These are phyloP conservation scores for Trichocladium uniseriatum DNA, from an alignment of 495 filamentous ascomycete genomes.

Conservation along the genomic window DNA sequence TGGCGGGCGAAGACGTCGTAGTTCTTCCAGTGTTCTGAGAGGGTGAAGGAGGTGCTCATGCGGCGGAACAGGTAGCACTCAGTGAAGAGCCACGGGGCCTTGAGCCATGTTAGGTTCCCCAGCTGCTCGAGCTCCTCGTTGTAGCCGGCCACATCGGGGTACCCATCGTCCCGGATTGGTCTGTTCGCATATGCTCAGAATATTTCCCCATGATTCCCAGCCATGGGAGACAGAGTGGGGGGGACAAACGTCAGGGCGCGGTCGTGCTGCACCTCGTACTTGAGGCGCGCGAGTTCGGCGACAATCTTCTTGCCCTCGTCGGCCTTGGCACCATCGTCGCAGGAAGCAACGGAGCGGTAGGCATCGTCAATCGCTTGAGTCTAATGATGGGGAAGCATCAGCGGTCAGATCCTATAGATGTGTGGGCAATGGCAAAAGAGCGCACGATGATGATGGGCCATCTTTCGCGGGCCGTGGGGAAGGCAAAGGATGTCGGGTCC, in stretches of 20 bases:
- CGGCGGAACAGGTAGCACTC: slow-evolving; percentile 96
- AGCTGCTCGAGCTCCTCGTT: slow-evolving; percentile 75
- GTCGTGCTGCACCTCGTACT: slow-evolving; percentile 94
- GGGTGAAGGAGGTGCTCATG: slow-evolving; percentile 62
- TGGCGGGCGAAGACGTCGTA: slow-evolving; percentile 90
- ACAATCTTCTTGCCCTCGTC: slow-evolving; percentile 83
- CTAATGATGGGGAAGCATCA: slow-evolving; percentile 36
- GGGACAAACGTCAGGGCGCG: slow-evolving; percentile 62
- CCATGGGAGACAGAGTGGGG: background rate
- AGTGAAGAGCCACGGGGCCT: slow-evolving; percentile 75
- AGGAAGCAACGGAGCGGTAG: slow-evolving; percentile 60
- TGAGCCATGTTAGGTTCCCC: slow-evolving; percentile 69
- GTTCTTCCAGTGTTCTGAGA: slow-evolving; percentile 74
- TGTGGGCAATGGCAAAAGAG: background rate
- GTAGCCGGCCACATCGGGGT: slow-evolving; percentile 67
- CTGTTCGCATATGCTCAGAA: slow-evolving; percentile 30
- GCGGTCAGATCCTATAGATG: background rate
- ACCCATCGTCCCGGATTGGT: slow-evolving; percentile 72
- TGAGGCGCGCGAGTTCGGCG: slow-evolving; percentile 68
- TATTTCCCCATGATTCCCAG: too few species aligned
- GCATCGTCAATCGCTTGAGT: slow-evolving; percentile 92
- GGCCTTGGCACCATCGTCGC: slow-evolving; percentile 51
- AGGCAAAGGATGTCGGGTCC: slow-evolving; percentile 82
- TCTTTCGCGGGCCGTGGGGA: slow-evolving; percentile 66
- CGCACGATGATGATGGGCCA: slow-evolving; percentile 90